phyloP scores from a whole-genome alignment of 2,329 filamentous ascomycete genomes.

The Shiraia sp. region DNA sequence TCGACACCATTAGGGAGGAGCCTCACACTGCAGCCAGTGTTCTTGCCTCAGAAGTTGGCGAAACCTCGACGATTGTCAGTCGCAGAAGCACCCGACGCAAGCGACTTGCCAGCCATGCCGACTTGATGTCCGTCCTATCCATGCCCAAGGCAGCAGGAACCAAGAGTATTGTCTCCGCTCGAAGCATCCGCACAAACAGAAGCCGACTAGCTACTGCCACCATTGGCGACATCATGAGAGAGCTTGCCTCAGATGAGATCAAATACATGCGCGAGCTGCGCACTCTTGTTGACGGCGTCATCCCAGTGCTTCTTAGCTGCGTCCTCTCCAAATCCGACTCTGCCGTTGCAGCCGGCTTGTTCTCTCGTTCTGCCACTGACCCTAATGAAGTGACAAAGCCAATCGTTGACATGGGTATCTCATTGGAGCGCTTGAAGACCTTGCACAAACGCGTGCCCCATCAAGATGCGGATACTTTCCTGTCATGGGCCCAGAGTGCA shows the following conservation, averaged over 20 bases:
- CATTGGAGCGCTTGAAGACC: constrained; percentile 79
- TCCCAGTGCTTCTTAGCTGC: constrained; percentile 86
- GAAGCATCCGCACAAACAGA: constrained; percentile 75
- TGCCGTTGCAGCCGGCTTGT: constrained; percentile 67
- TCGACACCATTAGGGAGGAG: constrained; percentile 23
- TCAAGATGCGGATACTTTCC: constrained; percentile 69
- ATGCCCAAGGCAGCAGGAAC: constrained; percentile 64
- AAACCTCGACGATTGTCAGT: constrained; percentile 46
- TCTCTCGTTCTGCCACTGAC: constrained; percentile 64
- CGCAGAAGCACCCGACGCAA: constrained; percentile 58
- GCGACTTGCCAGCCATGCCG: constrained; percentile 86
- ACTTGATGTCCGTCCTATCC: constrained; percentile 90
- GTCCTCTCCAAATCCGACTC: constrained; percentile 74
- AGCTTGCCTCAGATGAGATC: constrained; percentile 80
- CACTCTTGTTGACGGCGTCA: constrained; percentile 91
- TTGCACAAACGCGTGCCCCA: constrained; percentile 80
- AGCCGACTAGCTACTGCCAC: constrained; percentile 70
- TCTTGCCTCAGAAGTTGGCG: constrained; percentile 34
- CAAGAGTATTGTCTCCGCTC: constrained; percentile 73
- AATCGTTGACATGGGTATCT: constrained; percentile 91
- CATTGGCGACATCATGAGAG: constrained; percentile 74
- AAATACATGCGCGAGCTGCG: constrained; percentile 90
- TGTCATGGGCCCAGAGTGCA: constrained; percentile 80
- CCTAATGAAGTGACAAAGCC: constrained; percentile 71
- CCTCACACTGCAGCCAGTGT: constrained; percentile 20